Base-by-base conservation (phyloP, 2,329 filamentous ascomycete genomes). In the Gnomoniopsis sp. region DNA sequence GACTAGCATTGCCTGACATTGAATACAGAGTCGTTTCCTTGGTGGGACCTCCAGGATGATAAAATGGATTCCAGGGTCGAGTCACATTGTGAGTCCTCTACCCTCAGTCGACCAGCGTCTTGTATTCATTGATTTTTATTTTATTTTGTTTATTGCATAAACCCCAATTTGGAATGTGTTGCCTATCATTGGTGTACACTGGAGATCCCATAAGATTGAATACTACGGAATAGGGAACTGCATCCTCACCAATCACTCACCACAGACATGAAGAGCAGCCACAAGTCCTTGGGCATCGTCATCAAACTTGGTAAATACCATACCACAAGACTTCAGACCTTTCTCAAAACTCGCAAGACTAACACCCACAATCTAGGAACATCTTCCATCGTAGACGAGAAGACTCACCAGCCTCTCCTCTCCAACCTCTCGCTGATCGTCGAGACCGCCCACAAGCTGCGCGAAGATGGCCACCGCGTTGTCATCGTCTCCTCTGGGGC, bases 311-410 rank as follows among this genome's bases (percentile, higher is more conserved):
- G 91, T 95, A 82, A 72, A 82, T 33, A 30, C 26, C 14, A 43
- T 38, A 14, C 26, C 14, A 41, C 30, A n/a, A 30, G 23, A 49
- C 26, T n/a, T 43, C 51, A n/a, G n/a, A n/a, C n/a, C n/a, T n/a
- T n/a, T n/a, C n/a, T n/a, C n/a, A n/a, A n/a, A 43, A 34, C 34
- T 19, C 36, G 49, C 41, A 23, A 10, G 11, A 41, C 43, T 52
- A 57, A 49, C 53, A 53, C 23, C 19, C 22, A 23, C 34, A 3
- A 22, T 60, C 61, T 66, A 99, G 95, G 95, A 68, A 98, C 95
- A 49, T 97, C 92, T 74, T 98, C 95, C n/a, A 98, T 99, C 66
- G 93, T 99, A 64, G 91, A 98, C 75, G 95, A 99, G 73, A 89
- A 88, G 71, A 96, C 91, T 22, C 95, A 96, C 75, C 91, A 97